A percentile compares a stretch with the other conserved stretches of the same genome.
These are phyloP conservation scores for Clarkia xantiana DNA, from an alignment of 345 rosid genomes.

Conservation along the genomic window DNA sequence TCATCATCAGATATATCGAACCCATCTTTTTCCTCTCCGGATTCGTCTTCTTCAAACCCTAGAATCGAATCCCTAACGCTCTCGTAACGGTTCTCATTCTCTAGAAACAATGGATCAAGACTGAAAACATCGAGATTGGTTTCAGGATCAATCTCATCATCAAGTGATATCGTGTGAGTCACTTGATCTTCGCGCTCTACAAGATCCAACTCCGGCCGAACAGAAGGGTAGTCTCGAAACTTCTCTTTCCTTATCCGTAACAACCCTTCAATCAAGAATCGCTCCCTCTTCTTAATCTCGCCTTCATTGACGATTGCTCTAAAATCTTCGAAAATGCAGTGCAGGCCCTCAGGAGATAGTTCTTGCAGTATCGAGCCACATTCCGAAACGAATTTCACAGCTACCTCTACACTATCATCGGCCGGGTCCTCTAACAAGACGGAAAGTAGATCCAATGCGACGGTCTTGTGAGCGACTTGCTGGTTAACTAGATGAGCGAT, in stretches of 20 bases:
- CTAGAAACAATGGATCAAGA: slow-evolving; percentile 60
- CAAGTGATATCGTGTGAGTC: slow-evolving; percentile 71
- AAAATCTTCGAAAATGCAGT: slow-evolving; percentile 83
- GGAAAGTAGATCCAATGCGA: slow-evolving; percentile 59
- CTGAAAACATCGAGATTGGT: slow-evolving; percentile 42
- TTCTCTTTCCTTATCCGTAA: slow-evolving; percentile 69
- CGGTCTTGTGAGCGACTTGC: slow-evolving; percentile 76
- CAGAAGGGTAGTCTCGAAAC: slow-evolving; percentile 91
- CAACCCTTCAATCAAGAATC: slow-evolving; percentile 73
- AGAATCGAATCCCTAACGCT: slow-evolving; percentile 69
- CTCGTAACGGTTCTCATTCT: slow-evolving; percentile 75
- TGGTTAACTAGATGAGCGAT: slow-evolving; percentile 91
- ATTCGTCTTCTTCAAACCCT: slow-evolving; percentile 72
- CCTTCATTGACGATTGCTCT: slow-evolving; percentile 94
- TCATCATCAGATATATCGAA: slow-evolving; percentile 43
- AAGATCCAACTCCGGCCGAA: slow-evolving; percentile 85
- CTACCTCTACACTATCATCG: slow-evolving; percentile 97
- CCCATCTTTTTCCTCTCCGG: slow-evolving; percentile 72
- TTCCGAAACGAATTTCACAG: slow-evolving; percentile 77
- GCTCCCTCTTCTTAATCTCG: slow-evolving; percentile 91
- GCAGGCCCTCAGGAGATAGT: slow-evolving; percentile 69
- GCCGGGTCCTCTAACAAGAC: slow-evolving; percentile 66
- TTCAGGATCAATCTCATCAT: slow-evolving; percentile 54
- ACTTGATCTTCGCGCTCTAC: slow-evolving; percentile 76
- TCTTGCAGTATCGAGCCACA: slow-evolving; percentile 92